Evolutionary conservation across 176 grass and related monocot species (phyloP), one percentile per base, ranked within the genome.

Genomic region (Ensete ventricosum): DNA sequence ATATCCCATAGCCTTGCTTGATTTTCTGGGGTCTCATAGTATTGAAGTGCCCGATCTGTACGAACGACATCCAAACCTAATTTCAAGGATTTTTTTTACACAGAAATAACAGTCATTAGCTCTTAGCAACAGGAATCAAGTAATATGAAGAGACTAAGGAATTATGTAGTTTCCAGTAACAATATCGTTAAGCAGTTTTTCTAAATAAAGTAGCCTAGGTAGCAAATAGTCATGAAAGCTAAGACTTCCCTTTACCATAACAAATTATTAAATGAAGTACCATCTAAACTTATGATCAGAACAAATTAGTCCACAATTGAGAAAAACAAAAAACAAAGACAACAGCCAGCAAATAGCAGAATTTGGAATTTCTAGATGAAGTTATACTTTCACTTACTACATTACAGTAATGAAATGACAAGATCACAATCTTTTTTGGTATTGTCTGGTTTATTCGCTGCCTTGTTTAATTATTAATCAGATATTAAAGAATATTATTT

Each of bases 51-150:
- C 11, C 95, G 88, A 73, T 98, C 95, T 22, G 95, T 98, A 82
- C 95, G 90, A 26, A 85, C 92, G 74, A 98, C 95, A 87, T 98
- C 90, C 8, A 93, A 84, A 71, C 95, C 95, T 98, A 76, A 16
- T 72, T 78, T 80, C 67, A 67, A 64, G 11, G 14, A 52, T 13
- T 43, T 43, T 43, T 43, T 29, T 70, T 19, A 78, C 23, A 16
- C 11, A 21, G 1, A 11, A 29, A n/a, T 1, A 79, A 34, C 53
- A 71, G 7, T 43, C 3, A 59, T 79, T 70, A 69, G 60, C 70
- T 22, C 24, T 9, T 20, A 53, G 8, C 9, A 24, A 62, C 1
- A 51, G 34, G 55, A 50, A 75, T 54, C n/a, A n/a, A 19, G 20
- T n/a, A 52, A 51, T 70, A 10, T 50, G 11, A 67, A 52, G 17